These are phyloP conservation scores for Physcia stellaris DNA, from an alignment of 495 filamentous ascomycete genomes.

Conservation along the genomic window DNA sequence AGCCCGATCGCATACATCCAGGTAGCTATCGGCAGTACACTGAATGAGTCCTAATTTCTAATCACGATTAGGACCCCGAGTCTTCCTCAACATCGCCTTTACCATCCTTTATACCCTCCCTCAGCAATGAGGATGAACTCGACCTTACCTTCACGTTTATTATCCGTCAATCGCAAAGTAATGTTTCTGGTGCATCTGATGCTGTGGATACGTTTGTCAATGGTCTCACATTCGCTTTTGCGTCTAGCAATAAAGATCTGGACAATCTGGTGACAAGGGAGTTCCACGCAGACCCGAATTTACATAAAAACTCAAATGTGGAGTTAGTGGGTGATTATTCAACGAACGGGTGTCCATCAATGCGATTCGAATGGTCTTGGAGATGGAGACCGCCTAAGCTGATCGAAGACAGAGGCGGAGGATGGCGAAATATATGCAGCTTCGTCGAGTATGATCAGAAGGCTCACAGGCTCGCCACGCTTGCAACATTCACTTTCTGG, in stretches of 20 bases:
- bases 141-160: slow-evolving; percentile 86
- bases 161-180: slow-evolving; percentile 49
- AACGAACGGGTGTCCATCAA: slow-evolving; percentile 65
- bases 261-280: slow-evolving; percentile 89
- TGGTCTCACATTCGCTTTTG: slow-evolving; percentile 84
- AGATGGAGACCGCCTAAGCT: slow-evolving; percentile 85
- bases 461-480: slow-evolving; percentile 73
- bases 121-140: slow-evolving; percentile 82
- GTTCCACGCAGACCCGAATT: slow-evolving; percentile 91
- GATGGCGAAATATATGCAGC: slow-evolving; percentile 92
- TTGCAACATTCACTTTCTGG: slow-evolving; percentile 90
- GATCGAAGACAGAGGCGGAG: slow-evolving; percentile 71
- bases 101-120: slow-evolving; percentile 72
- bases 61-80: slow-evolving; percentile 61
- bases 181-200: slow-evolving; percentile 23
- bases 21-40: slow-evolving; percentile 30
- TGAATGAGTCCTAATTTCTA: neutral
- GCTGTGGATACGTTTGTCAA: slow-evolving; percentile 63
- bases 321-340: slow-evolving; percentile 79
- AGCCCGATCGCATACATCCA: slow-evolving; percentile 79
- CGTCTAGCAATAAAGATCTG: slow-evolving; percentile 68
- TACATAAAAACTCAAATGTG: slow-evolving; percentile 95
- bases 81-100: slow-evolving; percentile 33
- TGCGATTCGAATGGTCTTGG: slow-evolving; percentile 93
- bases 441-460: slow-evolving; percentile 94